Percentiles rank a stretch among this genome's conserved stretches.
Evolutionary conservation across 2,329 filamentous ascomycete genomes (phyloP).

Genomic region (Neoascochyta sp.): DNA sequence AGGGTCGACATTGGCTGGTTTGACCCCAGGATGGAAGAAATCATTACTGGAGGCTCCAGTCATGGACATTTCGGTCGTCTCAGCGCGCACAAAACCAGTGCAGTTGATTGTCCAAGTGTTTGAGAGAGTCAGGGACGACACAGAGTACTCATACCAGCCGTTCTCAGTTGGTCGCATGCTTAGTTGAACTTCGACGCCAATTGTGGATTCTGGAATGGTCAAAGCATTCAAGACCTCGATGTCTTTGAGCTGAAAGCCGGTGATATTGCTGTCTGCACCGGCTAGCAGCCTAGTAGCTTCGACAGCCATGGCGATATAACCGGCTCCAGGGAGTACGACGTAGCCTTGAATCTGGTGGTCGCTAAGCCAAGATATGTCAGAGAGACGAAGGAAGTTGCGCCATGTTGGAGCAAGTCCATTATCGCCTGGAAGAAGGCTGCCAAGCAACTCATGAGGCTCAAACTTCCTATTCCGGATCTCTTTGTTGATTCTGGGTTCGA

Average conservation of each 20-base stretch:
- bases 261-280: too few species aligned
- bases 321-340: constrained; percentile 16
- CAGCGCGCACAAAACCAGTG: constrained; percentile 8
- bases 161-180: too few species aligned
- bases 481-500: constrained; percentile 15
- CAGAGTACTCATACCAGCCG: constrained; percentile 13
- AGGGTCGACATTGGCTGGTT: too few species aligned
- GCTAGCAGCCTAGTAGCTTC: constrained; percentile 11
- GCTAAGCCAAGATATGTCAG: constrained; percentile 19
- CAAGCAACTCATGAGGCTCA: constrained; percentile 15
- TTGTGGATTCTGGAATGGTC: constrained; percentile 20
- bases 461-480: constrained; percentile 14
- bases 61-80: too few species aligned
- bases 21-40: too few species aligned
- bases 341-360: constrained; percentile 19
- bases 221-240: constrained; percentile 14
- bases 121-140: constrained; percentile 13
- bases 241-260: constrained; percentile 17
- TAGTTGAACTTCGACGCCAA: constrained; percentile 21
- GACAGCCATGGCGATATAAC: constrained; percentile 15
- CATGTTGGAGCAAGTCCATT: constrained; percentile 13
- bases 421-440: constrained; percentile 11
- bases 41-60: too few species aligned
- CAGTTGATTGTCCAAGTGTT: constrained; percentile 15
- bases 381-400: constrained; percentile 19